Conservation (phyloP, 2,329 filamentous ascomycete genomes). For the Myrmaecium sp. region DNA sequence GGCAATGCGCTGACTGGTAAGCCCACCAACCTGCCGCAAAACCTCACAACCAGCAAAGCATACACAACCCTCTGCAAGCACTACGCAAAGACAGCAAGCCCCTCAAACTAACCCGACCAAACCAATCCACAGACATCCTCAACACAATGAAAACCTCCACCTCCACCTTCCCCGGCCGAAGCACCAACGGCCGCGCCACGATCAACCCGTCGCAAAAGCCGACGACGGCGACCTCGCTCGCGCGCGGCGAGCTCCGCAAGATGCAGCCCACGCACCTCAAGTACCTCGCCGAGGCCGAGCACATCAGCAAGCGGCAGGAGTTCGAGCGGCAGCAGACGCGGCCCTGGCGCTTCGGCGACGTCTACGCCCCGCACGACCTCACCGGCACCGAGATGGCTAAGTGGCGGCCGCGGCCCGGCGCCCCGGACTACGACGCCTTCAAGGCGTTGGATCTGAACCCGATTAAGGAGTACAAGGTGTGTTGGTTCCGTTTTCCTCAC, state of each 20-base stretch:
- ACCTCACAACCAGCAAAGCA: no score
- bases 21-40: no score
- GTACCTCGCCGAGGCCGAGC: constrained; percentile 12
- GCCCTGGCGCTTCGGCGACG: constrained; percentile 59
- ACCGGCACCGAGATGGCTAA: constrained; percentile 62
- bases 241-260: constrained; percentile 9
- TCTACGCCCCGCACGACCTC: constrained; percentile 84
- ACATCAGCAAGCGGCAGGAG: constrained; percentile 22
- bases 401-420: constrained; percentile 42
- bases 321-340: constrained; percentile 50
- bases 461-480: constrained; percentile 71
- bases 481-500: constrained; percentile 10
- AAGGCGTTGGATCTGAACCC: constrained; percentile 69
- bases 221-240: no score
- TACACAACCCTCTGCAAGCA: no score
- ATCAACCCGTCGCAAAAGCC: no score
- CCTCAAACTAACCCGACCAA: no score
- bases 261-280: not conserved
- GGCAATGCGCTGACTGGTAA: no score
- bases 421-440: constrained; percentile 49
- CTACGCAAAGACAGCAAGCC: no score
- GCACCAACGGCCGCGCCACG: no score
- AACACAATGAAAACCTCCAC: no score
- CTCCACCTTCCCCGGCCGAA: no score
- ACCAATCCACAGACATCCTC: no score